A percentile compares a stretch with the other conserved stretches of the same genome.
phyloP scores from a whole-genome alignment of 306 rosid species.

The Prunus kanzakura region DNA sequence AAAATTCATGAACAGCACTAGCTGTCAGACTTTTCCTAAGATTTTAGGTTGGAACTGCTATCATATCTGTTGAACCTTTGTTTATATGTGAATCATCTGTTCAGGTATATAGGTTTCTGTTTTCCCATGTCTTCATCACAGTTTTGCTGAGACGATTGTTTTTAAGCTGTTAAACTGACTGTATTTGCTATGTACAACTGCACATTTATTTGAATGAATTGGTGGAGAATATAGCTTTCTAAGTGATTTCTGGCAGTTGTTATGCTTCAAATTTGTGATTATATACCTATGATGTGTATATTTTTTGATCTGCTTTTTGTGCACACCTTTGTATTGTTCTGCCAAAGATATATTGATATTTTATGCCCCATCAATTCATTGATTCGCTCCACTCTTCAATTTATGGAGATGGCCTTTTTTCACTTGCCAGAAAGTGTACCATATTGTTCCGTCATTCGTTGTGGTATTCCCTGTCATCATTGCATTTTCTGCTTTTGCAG shows the following conservation, averaged over 20 bases:
- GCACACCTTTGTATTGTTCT: constrained; percentile 3
- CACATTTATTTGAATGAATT: not conserved
- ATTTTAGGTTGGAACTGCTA: not conserved
- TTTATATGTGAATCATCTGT: not conserved
- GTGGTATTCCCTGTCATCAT: not conserved
- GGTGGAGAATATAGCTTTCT: not conserved
- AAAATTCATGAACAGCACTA: not conserved
- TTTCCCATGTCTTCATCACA: not conserved
- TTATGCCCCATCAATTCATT: constrained; percentile 1
- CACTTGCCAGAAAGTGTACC: constrained; percentile 10
- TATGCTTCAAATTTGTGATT: constrained; percentile 5
- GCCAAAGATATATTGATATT: not conserved
- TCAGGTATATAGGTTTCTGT: not conserved
- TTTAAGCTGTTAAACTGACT: not conserved
- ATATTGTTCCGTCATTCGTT: constrained; percentile 10
- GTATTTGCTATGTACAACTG: not conserved
- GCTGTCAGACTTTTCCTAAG: not conserved
- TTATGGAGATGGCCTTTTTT: not conserved
- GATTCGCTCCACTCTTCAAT: constrained; percentile 2
- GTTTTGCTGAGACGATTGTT: not conserved
- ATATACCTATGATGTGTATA: not conserved
- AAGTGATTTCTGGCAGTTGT: not conserved
- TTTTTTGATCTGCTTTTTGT: not conserved
- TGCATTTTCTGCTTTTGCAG: constrained; percentile 37
- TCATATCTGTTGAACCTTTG: not conserved